Conservation (phyloP, 192 early-diverging fungal genomes). For the Paraglomus occultum region DNA sequence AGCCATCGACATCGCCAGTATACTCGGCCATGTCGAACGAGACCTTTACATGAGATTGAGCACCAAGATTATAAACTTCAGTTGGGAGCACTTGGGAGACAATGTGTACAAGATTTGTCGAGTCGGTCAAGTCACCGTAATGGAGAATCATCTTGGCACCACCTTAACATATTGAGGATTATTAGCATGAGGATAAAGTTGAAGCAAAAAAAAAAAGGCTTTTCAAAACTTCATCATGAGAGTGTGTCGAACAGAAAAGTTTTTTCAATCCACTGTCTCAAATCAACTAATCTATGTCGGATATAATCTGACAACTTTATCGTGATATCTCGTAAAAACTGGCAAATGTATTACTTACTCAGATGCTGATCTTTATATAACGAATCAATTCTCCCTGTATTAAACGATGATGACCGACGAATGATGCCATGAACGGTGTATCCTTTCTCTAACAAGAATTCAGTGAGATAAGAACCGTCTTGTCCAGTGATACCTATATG, state of each 20-base stretch:
- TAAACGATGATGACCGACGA: conserved; percentile 82
- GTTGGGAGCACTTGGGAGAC: conserved; percentile 69
- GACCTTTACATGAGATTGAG: conserved; percentile 75
- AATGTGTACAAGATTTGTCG: conserved; percentile 73
- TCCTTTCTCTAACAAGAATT: conserved; percentile 70
- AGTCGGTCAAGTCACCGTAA: conserved; percentile 78
- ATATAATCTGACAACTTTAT: neutral
- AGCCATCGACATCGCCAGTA: conserved; percentile 73
- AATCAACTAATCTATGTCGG: neutral
- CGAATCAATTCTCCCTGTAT: conserved; percentile 78
- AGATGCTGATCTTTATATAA: conserved; percentile 72
- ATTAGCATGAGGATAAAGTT: too few species aligned
- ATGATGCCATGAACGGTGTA: conserved; percentile 81
- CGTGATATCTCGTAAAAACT: too few species aligned
- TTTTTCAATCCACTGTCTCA: neutral
- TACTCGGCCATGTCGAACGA: conserved; percentile 77
- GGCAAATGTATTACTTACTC: conserved; percentile 44
- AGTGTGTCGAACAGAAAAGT: neutral
- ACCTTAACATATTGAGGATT: too few species aligned
- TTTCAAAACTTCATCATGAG: neutral
- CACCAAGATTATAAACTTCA: conserved; percentile 77
- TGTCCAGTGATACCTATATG: conserved; percentile 73
- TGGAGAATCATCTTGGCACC: conserved; percentile 70
- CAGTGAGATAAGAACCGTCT: conserved; percentile 76
- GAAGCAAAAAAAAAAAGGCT: too few species aligned